These are phyloP conservation scores for Aspergillus felis DNA, from an alignment of 2,329 filamentous ascomycete species.

Conservation along the genomic window DNA sequence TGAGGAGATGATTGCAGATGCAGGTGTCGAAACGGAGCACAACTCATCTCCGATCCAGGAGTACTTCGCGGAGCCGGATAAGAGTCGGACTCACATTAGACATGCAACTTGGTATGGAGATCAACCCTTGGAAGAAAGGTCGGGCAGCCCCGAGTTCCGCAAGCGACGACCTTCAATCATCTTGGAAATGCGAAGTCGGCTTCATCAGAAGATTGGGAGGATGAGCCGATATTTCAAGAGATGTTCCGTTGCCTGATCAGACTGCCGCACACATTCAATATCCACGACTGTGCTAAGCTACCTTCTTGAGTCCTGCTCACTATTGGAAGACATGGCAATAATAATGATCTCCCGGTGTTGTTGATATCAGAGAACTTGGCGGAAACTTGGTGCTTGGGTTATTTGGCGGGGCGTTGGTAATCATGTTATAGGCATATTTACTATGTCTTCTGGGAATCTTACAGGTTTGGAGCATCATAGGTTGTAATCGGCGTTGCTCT, in stretches of 20 bases:
- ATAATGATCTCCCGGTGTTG: not conserved
- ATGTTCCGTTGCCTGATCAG: not conserved
- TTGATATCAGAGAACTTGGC: not conserved
- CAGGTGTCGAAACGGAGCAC: not conserved
- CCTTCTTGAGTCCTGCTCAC: not conserved
- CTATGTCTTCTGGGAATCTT: not conserved
- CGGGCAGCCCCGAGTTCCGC: not conserved
- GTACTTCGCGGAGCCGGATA: not conserved
- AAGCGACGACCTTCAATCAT: conserved; percentile 13
- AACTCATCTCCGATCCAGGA: not conserved
- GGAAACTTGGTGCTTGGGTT: not conserved
- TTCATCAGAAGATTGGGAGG: conserved; percentile 15
- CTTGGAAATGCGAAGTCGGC: conserved; percentile 9
- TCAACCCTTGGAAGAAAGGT: not conserved
- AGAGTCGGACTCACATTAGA: not conserved
- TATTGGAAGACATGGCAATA: not conserved
- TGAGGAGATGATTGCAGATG: not conserved
- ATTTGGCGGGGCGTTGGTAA: not conserved
- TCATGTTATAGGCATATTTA: not conserved
- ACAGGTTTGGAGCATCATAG: not conserved
- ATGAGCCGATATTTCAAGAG: conserved; percentile 18
- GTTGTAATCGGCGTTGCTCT: not conserved
- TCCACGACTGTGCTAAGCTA: not conserved
- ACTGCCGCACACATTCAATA: not conserved
- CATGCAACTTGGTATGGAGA: not conserved